Base-by-base conservation (phyloP, 1,284 basidiomycete genomes). In the Trichosporon inkin region DNA sequence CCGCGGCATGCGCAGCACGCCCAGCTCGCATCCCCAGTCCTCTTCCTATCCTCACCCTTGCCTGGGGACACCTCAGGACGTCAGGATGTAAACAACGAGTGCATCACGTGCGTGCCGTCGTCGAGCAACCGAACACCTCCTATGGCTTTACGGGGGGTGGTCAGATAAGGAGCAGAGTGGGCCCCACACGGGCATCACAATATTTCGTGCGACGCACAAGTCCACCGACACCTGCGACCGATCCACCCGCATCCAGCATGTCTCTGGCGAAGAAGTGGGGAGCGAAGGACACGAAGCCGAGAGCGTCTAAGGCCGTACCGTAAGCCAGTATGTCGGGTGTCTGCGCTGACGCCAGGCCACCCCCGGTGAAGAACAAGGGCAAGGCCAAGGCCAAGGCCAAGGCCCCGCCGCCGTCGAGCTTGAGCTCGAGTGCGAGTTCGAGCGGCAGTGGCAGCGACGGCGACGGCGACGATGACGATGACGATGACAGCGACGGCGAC, bases 351-450 rank as follows among this genome's bases (percentile, higher is more conserved):
- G 14, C 10, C 44, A 49, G 44, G n/a, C 8, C 44, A 10, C 14
- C 44, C 3, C n/a, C 24, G 28, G 10, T n/a, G 24, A 49, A 49
- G 44, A 16, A 14, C 3, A 49, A 49, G 28, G 10, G 6, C 13
- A 49, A 49, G 44, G 24, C 14, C 24, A 55, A 47, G 28, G 28
- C n/a, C 35, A 55, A 56, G 47, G 37, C 53, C 2, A 60, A 55
- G 44, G 28, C 53, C 3, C 36, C 41, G 1, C n/a, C 35, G 10
- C 24, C 44, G 6, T 19, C 22, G 22, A n/a, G n/a, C n/a, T n/a
- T n/a, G n/a, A n/a, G n/a, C n/a, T 47, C 53, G 1, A 19, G 35
- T 2, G 17, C 44, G n/a, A 20, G 28, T 8, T 40, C 49, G 28
- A 56, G 19, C 11, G 41, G 55, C 28, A 37, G 38, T 17, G 10